Evolutionary conservation across 768 basidiomycete species (phyloP).

Genomic region (Agrocybe pediades): DNA sequence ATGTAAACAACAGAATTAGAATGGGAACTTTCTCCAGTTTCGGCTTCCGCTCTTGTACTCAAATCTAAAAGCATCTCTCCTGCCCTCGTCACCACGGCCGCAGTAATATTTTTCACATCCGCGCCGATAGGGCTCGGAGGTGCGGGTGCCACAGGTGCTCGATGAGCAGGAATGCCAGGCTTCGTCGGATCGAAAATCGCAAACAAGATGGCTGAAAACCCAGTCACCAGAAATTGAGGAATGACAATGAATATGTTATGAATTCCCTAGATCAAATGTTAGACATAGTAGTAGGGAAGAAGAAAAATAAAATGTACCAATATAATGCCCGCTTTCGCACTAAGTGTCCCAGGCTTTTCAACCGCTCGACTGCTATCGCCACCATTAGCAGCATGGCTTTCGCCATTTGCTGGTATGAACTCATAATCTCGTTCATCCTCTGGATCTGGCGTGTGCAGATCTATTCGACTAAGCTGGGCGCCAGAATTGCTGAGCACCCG

Average conservation of each 20-base stretch:
- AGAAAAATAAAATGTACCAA: conserved; percentile 49
- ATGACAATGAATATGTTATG: conserved; percentile 94
- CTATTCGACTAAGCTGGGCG: conserved; percentile 51
- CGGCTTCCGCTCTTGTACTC: conserved; percentile 9
- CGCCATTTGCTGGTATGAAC: conserved; percentile 15
- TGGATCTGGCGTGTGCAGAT: conserved; percentile 28
- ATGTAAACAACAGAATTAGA: conserved; percentile 80
- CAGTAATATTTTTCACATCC: conserved; percentile 12
- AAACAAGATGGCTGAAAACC: conserved; percentile 83
- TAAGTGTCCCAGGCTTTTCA: conserved; percentile 39
- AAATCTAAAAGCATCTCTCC: background rate
- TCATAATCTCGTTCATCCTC: conserved; percentile 28
- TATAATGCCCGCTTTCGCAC: conserved; percentile 87
- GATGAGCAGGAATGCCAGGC: conserved; percentile 39
- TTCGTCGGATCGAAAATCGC: conserved; percentile 76
- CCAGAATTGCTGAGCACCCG: conserved; percentile 41
- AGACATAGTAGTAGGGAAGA: background rate
- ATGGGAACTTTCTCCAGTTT: conserved; percentile 23
- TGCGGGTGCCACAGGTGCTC: conserved; percentile 21
- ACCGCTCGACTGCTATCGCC: conserved; percentile 9
- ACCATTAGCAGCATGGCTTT: background rate
- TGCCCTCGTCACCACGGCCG: conserved; percentile 12
- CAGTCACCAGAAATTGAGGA: conserved; percentile 93
- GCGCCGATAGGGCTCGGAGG: conserved; percentile 14
- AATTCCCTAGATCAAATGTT: conserved; percentile 63